Conservation (phyloP, 23 red algal genomes). For the Gracilaria domingensis region DNA sequence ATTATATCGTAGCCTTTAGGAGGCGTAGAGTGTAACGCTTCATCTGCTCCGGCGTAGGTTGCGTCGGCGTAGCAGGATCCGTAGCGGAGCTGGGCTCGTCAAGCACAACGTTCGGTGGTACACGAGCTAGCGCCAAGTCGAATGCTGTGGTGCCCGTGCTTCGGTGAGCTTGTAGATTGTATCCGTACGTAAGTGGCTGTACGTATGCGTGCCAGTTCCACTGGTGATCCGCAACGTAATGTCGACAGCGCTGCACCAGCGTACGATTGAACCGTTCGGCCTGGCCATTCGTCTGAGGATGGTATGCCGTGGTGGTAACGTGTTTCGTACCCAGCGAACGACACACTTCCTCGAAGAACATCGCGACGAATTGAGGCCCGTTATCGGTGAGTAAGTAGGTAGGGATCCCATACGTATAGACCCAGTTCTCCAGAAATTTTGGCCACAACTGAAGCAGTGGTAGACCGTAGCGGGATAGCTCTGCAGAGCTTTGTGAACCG, state of each 20-base stretch:
- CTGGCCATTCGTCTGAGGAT: no score
- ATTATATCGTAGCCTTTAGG: background rate
- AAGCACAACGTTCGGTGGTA: slow-evolving; percentile 1
- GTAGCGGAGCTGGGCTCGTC: background rate
- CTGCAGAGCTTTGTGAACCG: slow-evolving; percentile 19
- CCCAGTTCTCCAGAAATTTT: background rate
- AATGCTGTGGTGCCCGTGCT: slow-evolving; percentile 11
- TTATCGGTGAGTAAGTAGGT: background rate
- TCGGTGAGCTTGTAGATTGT: slow-evolving; percentile 5
- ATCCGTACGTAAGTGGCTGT: slow-evolving; percentile 25
- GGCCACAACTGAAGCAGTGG: background rate
- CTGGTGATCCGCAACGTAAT: no score
- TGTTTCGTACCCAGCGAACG: background rate
- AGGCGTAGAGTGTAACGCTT: background rate
- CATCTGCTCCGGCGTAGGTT: background rate
- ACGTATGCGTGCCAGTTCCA: no score
- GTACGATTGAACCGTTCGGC: no score
- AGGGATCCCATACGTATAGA: background rate
- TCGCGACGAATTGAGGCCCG: background rate
- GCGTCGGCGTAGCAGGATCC: background rate
- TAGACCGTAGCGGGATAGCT: slow-evolving; percentile 41
- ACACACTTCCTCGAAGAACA: background rate
- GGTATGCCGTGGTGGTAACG: no score
- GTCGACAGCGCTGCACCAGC: no score
- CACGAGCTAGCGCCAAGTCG: slow-evolving; percentile 9